Percentiles rank a stretch among this genome's conserved stretches.
phyloP scores from a whole-genome alignment of 306 rosid species.

The Ochetophila trinervis region DNA sequence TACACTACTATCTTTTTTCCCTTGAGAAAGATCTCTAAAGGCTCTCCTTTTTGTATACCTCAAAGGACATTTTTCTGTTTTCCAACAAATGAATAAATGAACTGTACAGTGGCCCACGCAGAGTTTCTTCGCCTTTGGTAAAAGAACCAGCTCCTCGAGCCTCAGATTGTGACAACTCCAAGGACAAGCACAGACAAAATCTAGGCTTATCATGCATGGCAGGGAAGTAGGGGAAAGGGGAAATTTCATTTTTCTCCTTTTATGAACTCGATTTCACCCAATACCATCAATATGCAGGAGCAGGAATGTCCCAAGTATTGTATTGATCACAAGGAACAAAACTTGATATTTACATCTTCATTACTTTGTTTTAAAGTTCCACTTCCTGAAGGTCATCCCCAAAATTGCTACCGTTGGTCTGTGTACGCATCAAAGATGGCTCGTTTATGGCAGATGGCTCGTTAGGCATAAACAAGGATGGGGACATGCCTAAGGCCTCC shows the following conservation, averaged over 20 bases:
- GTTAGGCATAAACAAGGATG: constrained; percentile 41
- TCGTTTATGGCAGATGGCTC: constrained; percentile 46
- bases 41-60: constrained; percentile 26
- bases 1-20: constrained; percentile 32
- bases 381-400: constrained; percentile 84
- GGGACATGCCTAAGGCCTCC: constrained; percentile 49
- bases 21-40: constrained; percentile 31
- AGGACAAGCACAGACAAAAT: constrained; percentile 28
- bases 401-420: constrained; percentile 44
- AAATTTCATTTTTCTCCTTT: constrained; percentile 20
- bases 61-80: constrained; percentile 30
- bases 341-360: constrained; percentile 69
- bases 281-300: constrained; percentile 45
- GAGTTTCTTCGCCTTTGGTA: constrained; percentile 32
- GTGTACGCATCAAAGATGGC: constrained; percentile 32
- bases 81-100: constrained; percentile 62
- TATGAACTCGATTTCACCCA: constrained; percentile 33
- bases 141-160: constrained; percentile 36
- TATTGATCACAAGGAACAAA: constrained; percentile 55
- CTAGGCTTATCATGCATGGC: constrained; percentile 28
- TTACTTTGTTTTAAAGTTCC: constrained; percentile 62
- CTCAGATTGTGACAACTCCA: constrained; percentile 35
- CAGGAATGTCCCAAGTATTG: constrained; percentile 41
- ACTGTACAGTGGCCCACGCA: constrained; percentile 45
- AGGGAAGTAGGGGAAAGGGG: constrained; percentile 7